These are phyloP conservation scores for Cryphonectria japonica DNA, from an alignment of 2,329 filamentous ascomycete species.

Conservation along the genomic window DNA sequence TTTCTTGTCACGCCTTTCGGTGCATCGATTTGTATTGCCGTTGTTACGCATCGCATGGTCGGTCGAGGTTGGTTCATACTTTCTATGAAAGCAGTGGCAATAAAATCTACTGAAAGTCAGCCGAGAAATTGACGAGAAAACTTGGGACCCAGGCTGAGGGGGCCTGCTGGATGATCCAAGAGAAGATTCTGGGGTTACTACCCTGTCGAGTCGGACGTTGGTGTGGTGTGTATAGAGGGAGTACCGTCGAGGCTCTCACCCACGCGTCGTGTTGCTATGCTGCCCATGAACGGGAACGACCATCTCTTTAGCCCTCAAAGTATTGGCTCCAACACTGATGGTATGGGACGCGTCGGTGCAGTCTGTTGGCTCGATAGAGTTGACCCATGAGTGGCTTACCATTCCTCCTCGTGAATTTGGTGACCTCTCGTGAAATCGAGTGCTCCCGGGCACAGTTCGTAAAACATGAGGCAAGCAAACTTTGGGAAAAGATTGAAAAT, in stretches of 20 bases:
- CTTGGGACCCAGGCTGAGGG: no score
- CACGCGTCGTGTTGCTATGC: not conserved
- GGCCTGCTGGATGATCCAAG: not conserved
- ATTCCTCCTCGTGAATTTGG: no score
- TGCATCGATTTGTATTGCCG: not conserved
- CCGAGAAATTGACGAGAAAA: not conserved
- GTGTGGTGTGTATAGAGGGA: not conserved
- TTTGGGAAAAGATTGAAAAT: no score
- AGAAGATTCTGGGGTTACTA: not conserved
- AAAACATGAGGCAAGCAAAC: no score
- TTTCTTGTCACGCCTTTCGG: not conserved
- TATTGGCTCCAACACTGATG: no score
- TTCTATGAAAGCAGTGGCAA: not conserved
- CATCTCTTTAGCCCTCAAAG: not conserved
- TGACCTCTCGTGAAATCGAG: no score
- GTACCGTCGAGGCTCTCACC: not conserved
- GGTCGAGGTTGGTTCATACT: not conserved
- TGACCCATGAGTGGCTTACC: no score
- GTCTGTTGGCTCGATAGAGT: no score
- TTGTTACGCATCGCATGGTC: not conserved
- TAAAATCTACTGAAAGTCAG: not conserved
- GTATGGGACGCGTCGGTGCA: no score
- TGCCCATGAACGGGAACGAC: not conserved
- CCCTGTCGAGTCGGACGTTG: not conserved
- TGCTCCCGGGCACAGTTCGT: no score